Conservation (phyloP, 164 flowering plant species). For the Dillenia suffruticosa region DNA sequence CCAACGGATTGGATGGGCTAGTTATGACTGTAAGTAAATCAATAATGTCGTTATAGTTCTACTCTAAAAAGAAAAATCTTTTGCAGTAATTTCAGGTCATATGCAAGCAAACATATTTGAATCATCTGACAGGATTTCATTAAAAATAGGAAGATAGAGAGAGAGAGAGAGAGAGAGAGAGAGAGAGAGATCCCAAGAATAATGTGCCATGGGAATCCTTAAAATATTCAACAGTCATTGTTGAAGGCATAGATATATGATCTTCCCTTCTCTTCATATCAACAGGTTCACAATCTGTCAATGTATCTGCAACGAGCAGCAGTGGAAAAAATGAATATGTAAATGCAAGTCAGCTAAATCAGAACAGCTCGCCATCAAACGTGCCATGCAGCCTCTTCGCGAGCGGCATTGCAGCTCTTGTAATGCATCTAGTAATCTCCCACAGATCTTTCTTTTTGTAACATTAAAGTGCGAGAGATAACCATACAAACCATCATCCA, state of each 20-base stretch:
- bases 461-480: too few relatives aligned
- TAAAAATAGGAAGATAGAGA: too few relatives aligned
- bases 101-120: too few relatives aligned
- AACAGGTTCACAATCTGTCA: constrained; percentile 58
- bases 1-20: constrained; percentile 88
- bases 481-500: too few relatives aligned
- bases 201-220: too few relatives aligned
- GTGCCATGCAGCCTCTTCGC: constrained; percentile 13
- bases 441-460: too few relatives aligned
- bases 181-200: too few relatives aligned
- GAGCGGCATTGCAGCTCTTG: constrained; percentile 7
- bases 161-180: too few relatives aligned
- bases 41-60: neutral
- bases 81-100: too few relatives aligned
- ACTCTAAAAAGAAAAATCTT: neutral
- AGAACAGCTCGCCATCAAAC: constrained; percentile 20
- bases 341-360: constrained; percentile 44
- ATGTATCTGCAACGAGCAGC: constrained; percentile 47
- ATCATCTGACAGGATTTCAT: too few relatives aligned
- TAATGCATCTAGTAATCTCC: constrained; percentile 4
- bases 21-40: constrained; percentile 67
- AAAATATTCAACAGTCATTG: too few relatives aligned
- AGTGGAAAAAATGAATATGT: constrained; percentile 41
- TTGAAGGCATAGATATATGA: neutral
- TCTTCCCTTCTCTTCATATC: neutral